These are phyloP conservation scores for Diplodia seriata DNA, from an alignment of 2,329 filamentous ascomycete genomes.

Conservation along the genomic window DNA sequence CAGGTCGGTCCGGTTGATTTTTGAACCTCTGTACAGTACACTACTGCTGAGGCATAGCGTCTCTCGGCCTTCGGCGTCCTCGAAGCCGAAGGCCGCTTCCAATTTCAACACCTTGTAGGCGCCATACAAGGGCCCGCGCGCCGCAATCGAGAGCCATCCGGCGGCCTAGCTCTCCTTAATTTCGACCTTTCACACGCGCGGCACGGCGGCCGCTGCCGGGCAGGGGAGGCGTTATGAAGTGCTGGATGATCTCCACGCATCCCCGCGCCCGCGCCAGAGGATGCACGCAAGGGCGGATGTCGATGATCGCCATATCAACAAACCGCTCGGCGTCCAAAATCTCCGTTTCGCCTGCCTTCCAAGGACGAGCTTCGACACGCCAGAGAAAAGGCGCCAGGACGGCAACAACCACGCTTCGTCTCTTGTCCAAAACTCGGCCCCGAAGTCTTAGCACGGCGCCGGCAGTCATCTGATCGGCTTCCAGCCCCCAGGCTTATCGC, in stretches of 20 bases:
- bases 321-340: conserved; percentile 28
- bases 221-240: conserved; percentile 3
- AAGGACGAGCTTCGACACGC: not conserved
- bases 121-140: conserved; percentile 6
- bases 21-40: conserved; percentile 7
- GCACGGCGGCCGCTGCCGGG: conserved; percentile 15
- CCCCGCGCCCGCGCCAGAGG: conserved; percentile 16
- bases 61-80: conserved; percentile 14
- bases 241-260: conserved; percentile 24
- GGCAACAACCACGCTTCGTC: conserved; percentile 23
- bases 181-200: conserved; percentile 9
- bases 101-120: conserved; percentile 17
- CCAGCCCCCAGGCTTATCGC: conserved; percentile 5
- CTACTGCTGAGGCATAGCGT: conserved; percentile 16
- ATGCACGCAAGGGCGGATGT: conserved; percentile 24
- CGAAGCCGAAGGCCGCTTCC: conserved; percentile 7
- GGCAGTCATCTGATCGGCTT: conserved; percentile 27
- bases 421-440: conserved; percentile 15
- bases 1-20: conserved; percentile 28
- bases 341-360: conserved; percentile 13
- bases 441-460: conserved; percentile 25
- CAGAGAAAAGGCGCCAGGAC: not conserved
- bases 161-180: conserved; percentile 23
- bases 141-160: not conserved
- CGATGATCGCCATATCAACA: conserved; percentile 22